phyloP scores from a whole-genome alignment of 2,329 filamentous ascomycete species.

The Cladophialophora immunda region DNA sequence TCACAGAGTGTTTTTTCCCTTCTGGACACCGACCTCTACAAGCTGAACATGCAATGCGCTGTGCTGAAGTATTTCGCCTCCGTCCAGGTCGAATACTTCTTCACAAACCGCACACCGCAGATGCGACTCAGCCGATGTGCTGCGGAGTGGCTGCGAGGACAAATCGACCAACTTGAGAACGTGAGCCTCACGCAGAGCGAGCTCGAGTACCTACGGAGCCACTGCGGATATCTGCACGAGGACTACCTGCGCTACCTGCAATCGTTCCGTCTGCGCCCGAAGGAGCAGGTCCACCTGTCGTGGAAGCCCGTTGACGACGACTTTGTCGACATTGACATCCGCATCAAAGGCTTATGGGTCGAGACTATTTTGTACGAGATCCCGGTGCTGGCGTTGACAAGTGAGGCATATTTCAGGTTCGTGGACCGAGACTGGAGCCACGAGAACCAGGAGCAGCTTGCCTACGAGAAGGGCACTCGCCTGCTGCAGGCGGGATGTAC shows the following conservation, averaged over 20 bases:
- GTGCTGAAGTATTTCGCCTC: conserved; percentile 91
- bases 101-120: conserved; percentile 93
- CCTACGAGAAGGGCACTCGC: conserved; percentile 79
- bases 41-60: conserved; percentile 98
- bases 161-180: conserved; percentile 85
- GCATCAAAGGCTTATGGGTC: conserved; percentile 83
- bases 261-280: conserved; percentile 80
- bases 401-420: conserved; percentile 97
- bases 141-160: conserved; percentile 83
- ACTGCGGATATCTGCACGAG: conserved; percentile 80
- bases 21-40: conserved; percentile 88
- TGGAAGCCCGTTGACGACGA: conserved; percentile 70
- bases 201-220: conserved; percentile 76
- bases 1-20: conserved; percentile 84
- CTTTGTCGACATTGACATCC: conserved; percentile 77
- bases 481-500: conserved; percentile 84
- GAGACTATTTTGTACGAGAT: conserved; percentile 99
- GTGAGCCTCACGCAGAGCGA: conserved; percentile 82
- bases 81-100: conserved; percentile 83
- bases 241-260: conserved; percentile 85
- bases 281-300: conserved; percentile 77
- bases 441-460: conserved; percentile 83
- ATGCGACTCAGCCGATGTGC: conserved; percentile 87
- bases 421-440: conserved; percentile 93
- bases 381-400: conserved; percentile 87